These are phyloP conservation scores for Skeletonema grethae DNA, from an alignment of 108 stramenopile species.

Conservation along the genomic window DNA sequence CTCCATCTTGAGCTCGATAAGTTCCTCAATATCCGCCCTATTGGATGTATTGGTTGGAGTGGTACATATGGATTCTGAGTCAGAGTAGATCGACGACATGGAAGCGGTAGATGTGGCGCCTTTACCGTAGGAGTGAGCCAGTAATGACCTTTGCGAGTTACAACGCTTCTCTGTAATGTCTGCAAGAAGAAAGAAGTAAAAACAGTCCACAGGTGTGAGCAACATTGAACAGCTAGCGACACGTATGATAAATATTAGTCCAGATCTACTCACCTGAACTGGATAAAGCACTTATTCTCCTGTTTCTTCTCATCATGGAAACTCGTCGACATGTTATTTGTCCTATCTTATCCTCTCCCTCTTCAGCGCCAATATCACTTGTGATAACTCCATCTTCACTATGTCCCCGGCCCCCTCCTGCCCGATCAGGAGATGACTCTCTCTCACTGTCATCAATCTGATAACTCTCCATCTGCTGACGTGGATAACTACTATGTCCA, in stretches of 20 bases:
- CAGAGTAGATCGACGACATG: background rate
- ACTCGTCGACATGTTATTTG: background rate
- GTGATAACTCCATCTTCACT: background rate
- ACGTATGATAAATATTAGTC: background rate
- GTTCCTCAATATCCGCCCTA: background rate
- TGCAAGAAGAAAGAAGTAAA: background rate
- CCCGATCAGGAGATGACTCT: background rate
- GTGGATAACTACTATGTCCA: background rate
- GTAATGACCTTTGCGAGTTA: background rate
- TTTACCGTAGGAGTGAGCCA: background rate
- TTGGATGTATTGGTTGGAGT: background rate
- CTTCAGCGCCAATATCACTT: background rate
- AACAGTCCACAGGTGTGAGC: background rate
- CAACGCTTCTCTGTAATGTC: background rate
- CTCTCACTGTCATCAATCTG: background rate
- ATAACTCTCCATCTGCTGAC: background rate
- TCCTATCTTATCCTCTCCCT: background rate
- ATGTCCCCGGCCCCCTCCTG: background rate
- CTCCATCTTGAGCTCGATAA: background rate
- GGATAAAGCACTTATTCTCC: background rate
- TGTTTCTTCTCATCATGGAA: background rate
- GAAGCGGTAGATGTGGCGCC: background rate
- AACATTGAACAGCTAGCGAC: background rate
- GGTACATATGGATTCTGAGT: background rate
- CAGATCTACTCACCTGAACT: background rate